A percentile compares a stretch with the other conserved stretches of the same genome.
Conservation (phyloP, 192 early-diverging fungal species). For the Backusella macrospora region DNA sequence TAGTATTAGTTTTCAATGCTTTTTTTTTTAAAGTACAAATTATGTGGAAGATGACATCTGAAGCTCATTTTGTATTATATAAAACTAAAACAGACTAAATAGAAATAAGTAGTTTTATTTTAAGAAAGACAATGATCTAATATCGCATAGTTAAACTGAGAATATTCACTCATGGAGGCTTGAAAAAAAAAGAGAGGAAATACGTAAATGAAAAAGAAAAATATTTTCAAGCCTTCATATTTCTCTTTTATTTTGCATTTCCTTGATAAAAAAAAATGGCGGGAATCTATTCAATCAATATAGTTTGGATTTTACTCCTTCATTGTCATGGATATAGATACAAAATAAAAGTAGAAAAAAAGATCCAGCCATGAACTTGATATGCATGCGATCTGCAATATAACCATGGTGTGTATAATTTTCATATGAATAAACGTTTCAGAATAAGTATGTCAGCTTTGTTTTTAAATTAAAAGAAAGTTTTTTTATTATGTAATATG, state of each 20-base stretch:
- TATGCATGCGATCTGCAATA: conserved; percentile 13
- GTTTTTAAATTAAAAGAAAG: neutral
- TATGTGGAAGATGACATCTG: neutral
- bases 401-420: neutral
- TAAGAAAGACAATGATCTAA: neutral
- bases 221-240: neutral
- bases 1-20: neutral
- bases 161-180: too few relatives aligned
- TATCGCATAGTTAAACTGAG: neutral
- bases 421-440: conserved; percentile 16
- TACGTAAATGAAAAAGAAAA: neutral
- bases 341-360: neutral
- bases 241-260: neutral
- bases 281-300: conserved; percentile 5
- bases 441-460: neutral
- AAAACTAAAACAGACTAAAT: conserved; percentile 2
- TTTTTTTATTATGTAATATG: conserved; percentile 1
- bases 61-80: neutral
- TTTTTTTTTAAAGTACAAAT: neutral
- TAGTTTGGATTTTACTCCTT: neutral
- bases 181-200: too few relatives aligned
- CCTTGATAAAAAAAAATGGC: neutral
- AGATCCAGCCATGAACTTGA: neutral
- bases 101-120: conserved; percentile 2
- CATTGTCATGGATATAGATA: neutral